phyloP scores from a whole-genome alignment of 257 asterid species.

The Plantago ovata region DNA sequence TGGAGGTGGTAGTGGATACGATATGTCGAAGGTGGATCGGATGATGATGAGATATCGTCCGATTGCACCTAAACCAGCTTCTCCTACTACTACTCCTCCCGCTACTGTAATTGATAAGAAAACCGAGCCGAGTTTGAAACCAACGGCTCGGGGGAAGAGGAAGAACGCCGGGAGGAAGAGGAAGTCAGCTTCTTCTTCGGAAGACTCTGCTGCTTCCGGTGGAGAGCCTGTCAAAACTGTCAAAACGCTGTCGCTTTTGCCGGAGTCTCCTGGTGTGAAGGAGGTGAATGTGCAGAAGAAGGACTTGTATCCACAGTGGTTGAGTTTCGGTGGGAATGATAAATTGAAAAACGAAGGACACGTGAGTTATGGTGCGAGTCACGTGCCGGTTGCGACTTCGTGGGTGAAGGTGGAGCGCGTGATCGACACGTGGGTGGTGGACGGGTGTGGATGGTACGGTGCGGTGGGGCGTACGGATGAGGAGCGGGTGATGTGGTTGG shows the following conservation, averaged over 20 bases:
- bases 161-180: constrained; percentile 21
- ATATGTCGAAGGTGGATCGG: constrained; percentile 41
- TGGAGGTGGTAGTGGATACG: constrained; percentile 41
- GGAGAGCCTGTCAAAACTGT: constrained; percentile 26
- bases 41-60: constrained; percentile 75
- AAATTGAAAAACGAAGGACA: no score
- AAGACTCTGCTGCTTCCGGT: constrained; percentile 16
- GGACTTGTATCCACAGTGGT: constrained; percentile 34
- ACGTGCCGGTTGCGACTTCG: constrained; percentile 22
- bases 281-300: neutral
- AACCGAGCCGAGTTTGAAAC: constrained; percentile 7
- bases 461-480: constrained; percentile 43
- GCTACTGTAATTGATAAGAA: constrained; percentile 18
- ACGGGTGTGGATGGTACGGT: constrained; percentile 10
- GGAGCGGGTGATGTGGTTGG: constrained; percentile 42
- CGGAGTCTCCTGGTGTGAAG: constrained; percentile 31
- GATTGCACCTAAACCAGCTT: constrained; percentile 73
- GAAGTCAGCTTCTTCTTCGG: constrained; percentile 31
- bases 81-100: constrained; percentile 10
- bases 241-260: constrained; percentile 44
- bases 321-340: constrained; percentile 36
- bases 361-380: constrained; percentile 10
- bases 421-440: constrained; percentile 43
- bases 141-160: constrained; percentile 39
- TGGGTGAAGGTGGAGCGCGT: constrained; percentile 52